Base-by-base conservation (phyloP, 148 eudicot species). In the Persicaria maculosa region DNA sequence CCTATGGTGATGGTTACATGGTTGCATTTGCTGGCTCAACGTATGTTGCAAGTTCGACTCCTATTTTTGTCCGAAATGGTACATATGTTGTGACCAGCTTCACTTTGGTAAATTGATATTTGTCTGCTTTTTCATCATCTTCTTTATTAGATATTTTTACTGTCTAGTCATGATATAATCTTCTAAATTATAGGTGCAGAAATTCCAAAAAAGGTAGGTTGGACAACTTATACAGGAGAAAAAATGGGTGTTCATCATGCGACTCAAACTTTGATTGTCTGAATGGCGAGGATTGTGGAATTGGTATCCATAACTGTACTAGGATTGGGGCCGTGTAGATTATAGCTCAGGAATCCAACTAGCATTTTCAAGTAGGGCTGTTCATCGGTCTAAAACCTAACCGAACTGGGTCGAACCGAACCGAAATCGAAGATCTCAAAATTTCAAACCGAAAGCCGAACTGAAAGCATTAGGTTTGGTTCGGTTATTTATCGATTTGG, bases 21-120 rank as follows among this genome's bases (percentile, higher is more conserved):
- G 96, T 88, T 61, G 99, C 97, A 75, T 96, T 96, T 89, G 93
- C 97, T 77, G 99, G 99, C 70, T 83, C 89, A 65, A 96, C 86
- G 79, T 96, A 90, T 76, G 99, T 97, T 77, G 97, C 99, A 19
- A 88, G 97, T 75, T 96, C 99, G 50, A 53, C 75, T 74, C 97
- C 97, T 71, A 88, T 89, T 50, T 92, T 96, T 74, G 91, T 96
- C 69, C 90, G 93, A 72, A 88, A 92, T 77, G 74, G 79, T 72
- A 76, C 90, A 67, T 83, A 75, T 76, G 83, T 80, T 9, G 97
- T 96, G 36, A 92, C 97, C 79, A 88, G 97, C 79, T 96, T 96
- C 81, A 96, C 99, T 72, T 87, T 92, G 74, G 99, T 95, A 88
- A 85, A 89, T 8, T 40, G 69, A 64, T 36, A 3, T 9, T 4